A percentile compares a stretch with the other conserved stretches of the same genome.
These are phyloP conservation scores for Ogataea haglerorum DNA, from an alignment of 805 yeast genomes.

Conservation along the genomic window DNA sequence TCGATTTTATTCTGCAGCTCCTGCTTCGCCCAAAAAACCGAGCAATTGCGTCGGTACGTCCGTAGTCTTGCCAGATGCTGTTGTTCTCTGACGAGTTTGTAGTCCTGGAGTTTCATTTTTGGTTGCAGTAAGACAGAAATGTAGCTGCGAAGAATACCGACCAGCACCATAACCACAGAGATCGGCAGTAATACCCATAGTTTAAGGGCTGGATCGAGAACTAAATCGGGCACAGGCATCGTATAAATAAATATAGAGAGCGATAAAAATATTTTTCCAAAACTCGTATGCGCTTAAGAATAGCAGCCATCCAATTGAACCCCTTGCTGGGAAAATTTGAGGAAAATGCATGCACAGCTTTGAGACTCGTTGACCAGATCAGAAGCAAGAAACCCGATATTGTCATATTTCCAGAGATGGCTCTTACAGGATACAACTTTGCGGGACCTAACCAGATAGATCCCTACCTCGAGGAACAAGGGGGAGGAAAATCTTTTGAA, in stretches of 20 bases:
- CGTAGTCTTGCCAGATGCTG: constrained; percentile 60
- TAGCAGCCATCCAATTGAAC: constrained; percentile 68
- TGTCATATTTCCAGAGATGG: constrained; percentile 79
- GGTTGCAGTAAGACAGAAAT: constrained; percentile 60
- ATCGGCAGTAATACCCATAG: constrained; percentile 92
- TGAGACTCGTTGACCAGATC: constrained; percentile 34
- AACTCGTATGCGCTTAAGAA: constrained; percentile 43
- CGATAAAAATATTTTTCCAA: constrained; percentile 1
- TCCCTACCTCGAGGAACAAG: constrained; percentile 53
- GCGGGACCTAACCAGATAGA: constrained; percentile 40
- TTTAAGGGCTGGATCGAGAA: constrained; percentile 77
- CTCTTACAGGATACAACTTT: constrained; percentile 82
- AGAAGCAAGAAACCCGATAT: constrained; percentile 46
- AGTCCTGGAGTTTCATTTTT: constrained; percentile 49
- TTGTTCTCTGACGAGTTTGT: constrained; percentile 53
- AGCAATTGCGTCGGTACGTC: constrained; percentile 52
- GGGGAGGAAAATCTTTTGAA: constrained; percentile 39
- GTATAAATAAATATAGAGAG: constrained; percentile 9
- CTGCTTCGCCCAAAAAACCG: constrained; percentile 40
- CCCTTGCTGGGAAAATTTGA: constrained; percentile 60
- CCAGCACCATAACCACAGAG: constrained; percentile 82
- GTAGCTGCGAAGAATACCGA: constrained; percentile 74
- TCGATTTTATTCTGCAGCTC: constrained; percentile 57
- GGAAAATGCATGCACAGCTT: constrained; percentile 49
- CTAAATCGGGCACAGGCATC: constrained; percentile 44